phyloP scores from a whole-genome alignment of 1,284 basidiomycete species.

The Ustilago loliicola region DNA sequence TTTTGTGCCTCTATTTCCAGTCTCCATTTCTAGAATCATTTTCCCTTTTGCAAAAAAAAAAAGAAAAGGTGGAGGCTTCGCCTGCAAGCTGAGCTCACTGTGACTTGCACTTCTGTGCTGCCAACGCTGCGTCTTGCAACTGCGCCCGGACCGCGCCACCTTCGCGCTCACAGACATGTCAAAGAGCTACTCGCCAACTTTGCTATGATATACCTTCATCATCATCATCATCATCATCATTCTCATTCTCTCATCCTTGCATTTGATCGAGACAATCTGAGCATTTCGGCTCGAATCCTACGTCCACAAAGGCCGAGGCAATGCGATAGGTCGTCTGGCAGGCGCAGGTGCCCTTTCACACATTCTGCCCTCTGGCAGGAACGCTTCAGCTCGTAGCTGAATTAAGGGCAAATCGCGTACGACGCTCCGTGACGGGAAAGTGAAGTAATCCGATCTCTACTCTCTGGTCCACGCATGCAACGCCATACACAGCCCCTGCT shows the following conservation, averaged over 20 bases:
- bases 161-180: not conserved
- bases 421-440: not conserved
- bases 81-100: conserved; percentile 37
- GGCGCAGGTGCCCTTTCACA: not conserved
- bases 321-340: not conserved
- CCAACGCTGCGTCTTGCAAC: not conserved
- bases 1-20: conserved; percentile 13
- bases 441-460: not conserved
- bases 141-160: not conserved
- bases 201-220: not conserved
- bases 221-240: not conserved
- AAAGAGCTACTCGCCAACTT: not conserved
- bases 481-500: not conserved
- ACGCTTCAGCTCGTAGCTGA: not conserved
- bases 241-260: no score
- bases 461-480: not conserved
- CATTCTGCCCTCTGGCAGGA: not conserved
- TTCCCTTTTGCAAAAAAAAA: no score
- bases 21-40: conserved; percentile 8
- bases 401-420: not conserved
- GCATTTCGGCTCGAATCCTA: not conserved
- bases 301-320: not conserved
- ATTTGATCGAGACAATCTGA: not conserved
- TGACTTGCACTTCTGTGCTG: not conserved
- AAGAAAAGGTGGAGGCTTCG: no score